Percentiles rank a stretch among this genome's conserved stretches.
These are phyloP conservation scores for Camelina neglecta DNA, from an alignment of 345 rosid genomes.

Conservation along the genomic window DNA sequence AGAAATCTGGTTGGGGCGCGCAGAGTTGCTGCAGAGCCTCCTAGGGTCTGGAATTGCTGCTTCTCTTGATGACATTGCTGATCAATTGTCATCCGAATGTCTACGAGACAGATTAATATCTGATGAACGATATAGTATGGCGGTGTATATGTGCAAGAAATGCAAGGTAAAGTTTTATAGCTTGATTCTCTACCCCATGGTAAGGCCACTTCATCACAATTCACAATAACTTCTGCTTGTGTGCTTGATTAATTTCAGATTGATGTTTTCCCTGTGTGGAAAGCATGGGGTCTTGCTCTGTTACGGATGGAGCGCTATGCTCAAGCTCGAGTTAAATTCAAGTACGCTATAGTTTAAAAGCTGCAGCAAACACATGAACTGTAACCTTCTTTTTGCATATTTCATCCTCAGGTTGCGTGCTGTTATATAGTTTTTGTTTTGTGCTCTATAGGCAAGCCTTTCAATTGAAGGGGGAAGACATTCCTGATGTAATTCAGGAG, in stretches of 20 bases:
- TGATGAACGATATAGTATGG: constrained; percentile 97
- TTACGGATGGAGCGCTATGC: constrained; percentile 88
- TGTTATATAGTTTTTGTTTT: constrained; percentile 32
- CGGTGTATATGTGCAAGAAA: constrained; percentile 94
- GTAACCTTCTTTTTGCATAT: constrained; percentile 9
- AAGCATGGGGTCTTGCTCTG: constrained; percentile 99
- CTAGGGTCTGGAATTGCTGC: constrained; percentile 95
- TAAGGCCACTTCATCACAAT: constrained; percentile 32
- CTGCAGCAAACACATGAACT: constrained; percentile 14
- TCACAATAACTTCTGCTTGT: constrained; percentile 30
- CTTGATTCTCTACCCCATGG: constrained; percentile 29
- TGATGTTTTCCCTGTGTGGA: constrained; percentile 96
- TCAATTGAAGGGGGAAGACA: constrained; percentile 79
- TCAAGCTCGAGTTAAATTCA: constrained; percentile 96
- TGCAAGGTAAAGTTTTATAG: constrained; percentile 73
- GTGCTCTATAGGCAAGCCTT: constrained; percentile 85
- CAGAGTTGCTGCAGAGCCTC: constrained; percentile 97
- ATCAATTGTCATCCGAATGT: constrained; percentile 74
- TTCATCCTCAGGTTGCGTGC: constrained; percentile 8
- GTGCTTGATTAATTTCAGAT: constrained; percentile 56
- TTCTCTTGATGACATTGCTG: constrained; percentile 93
- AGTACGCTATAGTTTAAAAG: constrained; percentile 53
- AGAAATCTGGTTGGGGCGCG: constrained; percentile 87
- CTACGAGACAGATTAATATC: constrained; percentile 87
- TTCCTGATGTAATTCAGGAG: constrained; percentile 69